phyloP scores from a whole-genome alignment of 495 filamentous ascomycete species.

The Penicillium daleae region DNA sequence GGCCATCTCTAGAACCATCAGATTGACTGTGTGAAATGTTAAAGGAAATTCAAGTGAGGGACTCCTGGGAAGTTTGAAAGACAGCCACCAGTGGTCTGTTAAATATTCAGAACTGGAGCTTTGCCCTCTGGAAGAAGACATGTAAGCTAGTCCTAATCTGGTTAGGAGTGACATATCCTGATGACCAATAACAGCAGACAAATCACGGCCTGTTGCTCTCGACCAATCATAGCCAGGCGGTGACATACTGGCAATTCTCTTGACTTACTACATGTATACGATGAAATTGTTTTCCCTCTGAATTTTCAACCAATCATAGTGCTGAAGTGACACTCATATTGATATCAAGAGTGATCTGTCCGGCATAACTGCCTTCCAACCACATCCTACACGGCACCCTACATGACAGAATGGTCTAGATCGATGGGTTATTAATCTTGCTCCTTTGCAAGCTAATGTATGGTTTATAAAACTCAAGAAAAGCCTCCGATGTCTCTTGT shows the following conservation, averaged over 20 bases:
- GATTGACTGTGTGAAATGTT: slow-evolving; percentile 13
- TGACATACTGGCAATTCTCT: slow-evolving; percentile 3
- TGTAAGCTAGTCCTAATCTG: slow-evolving; percentile 10
- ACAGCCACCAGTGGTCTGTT: slow-evolving; percentile 7
- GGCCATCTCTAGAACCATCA: slow-evolving; percentile 18
- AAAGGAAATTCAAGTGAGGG: slow-evolving; percentile 2
- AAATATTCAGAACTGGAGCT: slow-evolving; percentile 11
- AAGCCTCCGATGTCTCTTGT: slow-evolving; percentile 12
- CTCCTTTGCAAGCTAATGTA: slow-evolving; percentile 6
- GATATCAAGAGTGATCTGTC: slow-evolving; percentile 6
- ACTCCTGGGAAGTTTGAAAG: slow-evolving; percentile 1
- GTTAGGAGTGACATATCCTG: slow-evolving; percentile 6
- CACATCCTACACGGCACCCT: background rate
- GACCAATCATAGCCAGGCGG: background rate
- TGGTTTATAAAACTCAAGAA: slow-evolving; percentile 23
- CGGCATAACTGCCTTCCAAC: background rate
- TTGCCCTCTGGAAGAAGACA: background rate
- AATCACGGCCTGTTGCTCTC: background rate
- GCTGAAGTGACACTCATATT: slow-evolving; percentile 22
- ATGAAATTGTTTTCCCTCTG: background rate
- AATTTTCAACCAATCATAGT: slow-evolving; percentile 19
- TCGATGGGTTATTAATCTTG: background rate
- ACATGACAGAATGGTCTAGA: background rate
- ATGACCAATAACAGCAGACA: background rate
- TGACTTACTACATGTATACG: background rate